These are phyloP conservation scores for Dioscorea dumetorum DNA, from an alignment of 106 monocot species.

Conservation along the genomic window DNA sequence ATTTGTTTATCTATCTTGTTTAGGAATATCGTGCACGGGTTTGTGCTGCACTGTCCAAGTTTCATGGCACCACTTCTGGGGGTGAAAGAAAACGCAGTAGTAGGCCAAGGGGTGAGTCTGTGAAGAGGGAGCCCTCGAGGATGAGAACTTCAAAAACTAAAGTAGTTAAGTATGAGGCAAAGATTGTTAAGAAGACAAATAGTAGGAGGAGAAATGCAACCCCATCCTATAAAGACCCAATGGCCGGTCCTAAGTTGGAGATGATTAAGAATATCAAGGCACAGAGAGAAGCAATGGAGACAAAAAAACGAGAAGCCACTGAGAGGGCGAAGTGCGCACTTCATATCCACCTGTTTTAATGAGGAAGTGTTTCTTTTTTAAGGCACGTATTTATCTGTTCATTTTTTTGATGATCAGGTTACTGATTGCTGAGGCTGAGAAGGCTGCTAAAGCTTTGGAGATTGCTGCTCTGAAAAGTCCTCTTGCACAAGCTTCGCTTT, in stretches of 20 bases:
- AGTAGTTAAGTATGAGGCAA: conserved; percentile 17
- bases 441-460: conserved; percentile 87
- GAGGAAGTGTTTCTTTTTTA: too few species aligned
- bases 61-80: conserved; percentile 55
- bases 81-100: conserved; percentile 51
- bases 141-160: conserved; percentile 24
- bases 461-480: conserved; percentile 68
- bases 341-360: neutral
- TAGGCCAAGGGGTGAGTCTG: conserved; percentile 24
- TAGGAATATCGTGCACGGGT: conserved; percentile 87
- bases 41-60: conserved; percentile 55
- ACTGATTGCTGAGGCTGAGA: conserved; percentile 84
- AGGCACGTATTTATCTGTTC: neutral
- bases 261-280: conserved; percentile 87
- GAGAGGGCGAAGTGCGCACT: conserved; percentile 69
- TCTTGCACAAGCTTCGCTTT: conserved; percentile 74
- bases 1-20: neutral
- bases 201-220: conserved; percentile 37
- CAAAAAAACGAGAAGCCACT: conserved; percentile 60
- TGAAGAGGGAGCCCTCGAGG: conserved; percentile 16
- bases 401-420: conserved; percentile 34
- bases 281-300: conserved; percentile 55
- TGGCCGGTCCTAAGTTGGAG: conserved; percentile 77
- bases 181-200: conserved; percentile 21
- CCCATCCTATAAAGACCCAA: conserved; percentile 76